Evolutionary conservation across 495 filamentous ascomycete genomes (phyloP).

Genomic region (Hypomontagnella submonticulosa): DNA sequence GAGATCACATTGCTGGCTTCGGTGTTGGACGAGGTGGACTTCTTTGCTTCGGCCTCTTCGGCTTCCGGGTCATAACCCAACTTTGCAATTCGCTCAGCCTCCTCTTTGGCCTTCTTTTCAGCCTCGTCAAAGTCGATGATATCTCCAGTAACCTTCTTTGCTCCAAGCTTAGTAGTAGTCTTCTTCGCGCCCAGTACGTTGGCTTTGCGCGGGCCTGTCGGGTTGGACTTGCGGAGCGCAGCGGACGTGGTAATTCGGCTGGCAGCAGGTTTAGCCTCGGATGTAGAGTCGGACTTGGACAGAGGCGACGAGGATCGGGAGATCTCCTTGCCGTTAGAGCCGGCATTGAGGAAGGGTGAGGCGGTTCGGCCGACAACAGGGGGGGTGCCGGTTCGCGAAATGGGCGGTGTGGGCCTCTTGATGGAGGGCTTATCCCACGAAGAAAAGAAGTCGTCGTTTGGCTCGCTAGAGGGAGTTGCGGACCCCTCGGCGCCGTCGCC

Average conservation of each 20-base stretch:
- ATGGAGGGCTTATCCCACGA: slow-evolving; percentile 98
- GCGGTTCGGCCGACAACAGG: slow-evolving; percentile 84
- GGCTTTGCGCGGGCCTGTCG: slow-evolving; percentile 75
- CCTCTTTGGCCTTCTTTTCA: slow-evolving; percentile 95
- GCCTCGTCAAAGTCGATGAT: slow-evolving; percentile 95
- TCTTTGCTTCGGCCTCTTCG: slow-evolving; percentile 73
- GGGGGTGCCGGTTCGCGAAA: slow-evolving; percentile 89
- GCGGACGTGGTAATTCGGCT: slow-evolving; percentile 79
- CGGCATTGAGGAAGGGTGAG: slow-evolving; percentile 87
- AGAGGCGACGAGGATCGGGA: slow-evolving; percentile 85
- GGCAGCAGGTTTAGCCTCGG: slow-evolving; percentile 61
- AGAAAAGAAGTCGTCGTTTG: slow-evolving; percentile 95
- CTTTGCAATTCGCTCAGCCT: slow-evolving; percentile 95
- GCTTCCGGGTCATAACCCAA: slow-evolving; percentile 97
- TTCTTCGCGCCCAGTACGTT: slow-evolving; percentile 93
- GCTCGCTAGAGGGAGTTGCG: slow-evolving; percentile 78
- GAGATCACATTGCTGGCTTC: slow-evolving; percentile 69
- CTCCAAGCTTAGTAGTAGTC: slow-evolving; percentile 78
- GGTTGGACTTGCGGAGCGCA: slow-evolving; percentile 76
- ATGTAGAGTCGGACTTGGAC: slow-evolving; percentile 62
- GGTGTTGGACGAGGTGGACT: slow-evolving; percentile 56
- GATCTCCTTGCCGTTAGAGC: slow-evolving; percentile 73
- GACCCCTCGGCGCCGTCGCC: slow-evolving; percentile 69
- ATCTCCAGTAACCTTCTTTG: slow-evolving; percentile 85
- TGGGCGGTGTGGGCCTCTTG: slow-evolving; percentile 94